phyloP scores from a whole-genome alignment of 1,284 basidiomycete species.

The Ustilago loliicola region DNA sequence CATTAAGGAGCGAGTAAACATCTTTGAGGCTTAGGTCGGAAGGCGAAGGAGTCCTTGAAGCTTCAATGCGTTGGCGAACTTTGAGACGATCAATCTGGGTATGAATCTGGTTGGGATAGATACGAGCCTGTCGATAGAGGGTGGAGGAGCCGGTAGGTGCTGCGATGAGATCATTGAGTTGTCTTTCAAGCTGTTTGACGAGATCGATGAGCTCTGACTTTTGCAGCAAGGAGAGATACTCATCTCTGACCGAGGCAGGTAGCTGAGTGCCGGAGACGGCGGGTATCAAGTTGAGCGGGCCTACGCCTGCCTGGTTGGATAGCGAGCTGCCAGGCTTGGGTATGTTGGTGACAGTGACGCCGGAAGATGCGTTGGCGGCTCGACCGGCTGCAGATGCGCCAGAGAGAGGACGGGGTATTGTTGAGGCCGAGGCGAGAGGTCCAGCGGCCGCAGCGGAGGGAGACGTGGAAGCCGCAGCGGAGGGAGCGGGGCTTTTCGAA shows the following conservation, averaged over 20 bases:
- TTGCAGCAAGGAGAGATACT: constrained; percentile 47
- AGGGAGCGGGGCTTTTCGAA: not conserved
- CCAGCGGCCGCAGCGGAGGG: constrained; percentile 6
- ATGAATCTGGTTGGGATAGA: constrained; percentile 49
- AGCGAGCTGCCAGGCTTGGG: constrained; percentile 46
- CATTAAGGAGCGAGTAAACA: constrained; percentile 47
- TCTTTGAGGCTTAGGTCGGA: constrained; percentile 47
- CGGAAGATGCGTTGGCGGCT: constrained; percentile 19
- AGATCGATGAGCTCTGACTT: constrained; percentile 50
- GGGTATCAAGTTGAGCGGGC: constrained; percentile 40
- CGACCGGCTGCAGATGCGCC: constrained; percentile 12
- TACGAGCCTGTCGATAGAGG: constrained; percentile 43
- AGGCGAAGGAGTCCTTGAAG: constrained; percentile 14
- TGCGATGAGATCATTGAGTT: constrained; percentile 37
- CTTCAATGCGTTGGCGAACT: constrained; percentile 35
- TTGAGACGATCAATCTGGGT: constrained; percentile 45
- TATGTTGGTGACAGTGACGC: constrained; percentile 50
- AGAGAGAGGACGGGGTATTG: constrained; percentile 7
- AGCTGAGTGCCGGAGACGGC: constrained; percentile 37
- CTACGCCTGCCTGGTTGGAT: constrained; percentile 40
- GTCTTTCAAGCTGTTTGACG: constrained; percentile 54
- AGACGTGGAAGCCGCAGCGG: constrained; percentile 13
- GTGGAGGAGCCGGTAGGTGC: constrained; percentile 41
- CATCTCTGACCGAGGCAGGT: constrained; percentile 21
- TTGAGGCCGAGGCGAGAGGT: not conserved